Base-by-base conservation (phyloP, 495 filamentous ascomycete species). In the Aspergillus hancockii region DNA sequence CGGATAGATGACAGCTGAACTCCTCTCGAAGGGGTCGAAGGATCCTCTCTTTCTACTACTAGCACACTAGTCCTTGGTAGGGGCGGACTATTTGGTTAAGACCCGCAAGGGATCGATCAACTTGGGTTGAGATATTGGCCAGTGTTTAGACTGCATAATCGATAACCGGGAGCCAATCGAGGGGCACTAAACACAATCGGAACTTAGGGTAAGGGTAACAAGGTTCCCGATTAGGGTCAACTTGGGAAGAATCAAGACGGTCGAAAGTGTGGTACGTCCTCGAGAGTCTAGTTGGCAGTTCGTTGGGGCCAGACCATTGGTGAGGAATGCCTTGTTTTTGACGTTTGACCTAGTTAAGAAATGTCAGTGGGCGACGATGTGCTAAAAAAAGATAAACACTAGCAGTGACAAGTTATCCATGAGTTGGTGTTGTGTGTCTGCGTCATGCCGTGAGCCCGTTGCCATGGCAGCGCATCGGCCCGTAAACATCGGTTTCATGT, bases 401-500 rank as follows among this genome's bases (percentile, higher is more conserved):
- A 40, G 12, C n/a, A 40, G 10, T 13, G 12, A 40, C 36, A 40
- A 12, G 16, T 13, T 12, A 40, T 13, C 10, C 36, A 47, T 21
- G 21, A 3, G 43, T 47, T 47, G 43, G 43, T 22, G 8, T 8
- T 4, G 19, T 47, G 19, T 47, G 43, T 8, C 18, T 61, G 71
- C 73, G 75, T 74, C 75, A 75, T 72, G 59, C 43, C 50, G 25
- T 53, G 46, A 41, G 55, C 38, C 63, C 75, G 43, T 79, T 79
- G 76, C 76, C 69, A 79, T 79, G 72, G 70, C 75, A 79, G 67
- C 72, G 46, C 41, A 31, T 31, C 58, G 52, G 34, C 58, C 56
- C 50, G 71, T 79, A 77, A 79, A 79, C 76, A 78, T 64, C 52
- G 58, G 59, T 66, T 66, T 62, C 59, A 64, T 60, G 55, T 61